These are phyloP conservation scores for Handroanthus guayacan DNA, from an alignment of 257 asterid species.

Conservation along the genomic window DNA sequence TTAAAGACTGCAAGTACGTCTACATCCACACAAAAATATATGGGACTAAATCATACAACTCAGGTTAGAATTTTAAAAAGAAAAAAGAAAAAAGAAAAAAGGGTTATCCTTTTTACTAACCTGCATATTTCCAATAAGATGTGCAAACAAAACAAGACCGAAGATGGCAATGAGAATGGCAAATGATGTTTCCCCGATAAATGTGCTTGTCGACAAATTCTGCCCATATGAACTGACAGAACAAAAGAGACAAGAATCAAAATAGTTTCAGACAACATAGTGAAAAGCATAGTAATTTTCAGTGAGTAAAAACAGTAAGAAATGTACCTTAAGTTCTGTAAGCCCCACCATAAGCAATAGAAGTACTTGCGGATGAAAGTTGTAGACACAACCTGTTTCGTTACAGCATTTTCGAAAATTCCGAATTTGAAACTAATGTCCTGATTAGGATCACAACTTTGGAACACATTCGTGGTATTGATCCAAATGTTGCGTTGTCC, in stretches of 20 bases:
- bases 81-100: not conserved
- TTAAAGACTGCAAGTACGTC: constrained; percentile 92
- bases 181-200: constrained; percentile 84
- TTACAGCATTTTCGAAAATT: constrained; percentile 79
- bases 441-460: constrained; percentile 68
- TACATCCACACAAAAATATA: constrained; percentile 39
- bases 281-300: not conserved
- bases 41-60: constrained; percentile 27
- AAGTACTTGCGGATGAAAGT: constrained; percentile 78
- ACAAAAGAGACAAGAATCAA: constrained; percentile 21
- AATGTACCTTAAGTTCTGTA: constrained; percentile 88
- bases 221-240: constrained; percentile 84
- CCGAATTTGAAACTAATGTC: constrained; percentile 71
- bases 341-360: constrained; percentile 98
- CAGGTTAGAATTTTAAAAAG: not conserved
- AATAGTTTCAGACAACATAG: constrained; percentile 11
- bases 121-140: constrained; percentile 98
- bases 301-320: not conserved
- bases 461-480: constrained; percentile 64
- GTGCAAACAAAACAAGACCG: constrained; percentile 89
- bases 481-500: constrained; percentile 60
- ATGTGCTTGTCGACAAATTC: constrained; percentile 85
- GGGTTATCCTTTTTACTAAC: constrained; percentile 38
- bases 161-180: constrained; percentile 87
- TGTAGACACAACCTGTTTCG: constrained; percentile 79